Evolutionary conservation across 352 stramenopile genomes (phyloP).

Genomic region (Saprolegnia parasitica): DNA sequence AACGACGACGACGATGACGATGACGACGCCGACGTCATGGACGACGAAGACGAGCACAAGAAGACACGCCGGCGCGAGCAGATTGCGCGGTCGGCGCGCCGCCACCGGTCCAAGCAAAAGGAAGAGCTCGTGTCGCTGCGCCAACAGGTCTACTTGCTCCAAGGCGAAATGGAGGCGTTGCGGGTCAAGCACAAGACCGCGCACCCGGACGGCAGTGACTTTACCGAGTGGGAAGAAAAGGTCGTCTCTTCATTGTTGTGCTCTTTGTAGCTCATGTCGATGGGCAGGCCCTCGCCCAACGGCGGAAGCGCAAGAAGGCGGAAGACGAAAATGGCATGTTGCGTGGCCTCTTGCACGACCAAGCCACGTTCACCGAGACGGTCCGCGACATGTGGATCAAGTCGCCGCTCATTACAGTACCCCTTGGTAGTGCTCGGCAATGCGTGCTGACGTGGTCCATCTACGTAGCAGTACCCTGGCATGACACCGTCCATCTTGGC

Average conservation of each 20-base stretch:
- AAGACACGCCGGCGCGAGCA: conserved; percentile 24
- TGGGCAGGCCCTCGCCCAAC: conserved; percentile 13
- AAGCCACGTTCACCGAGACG: conserved; percentile 25
- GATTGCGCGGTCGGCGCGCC: conserved; percentile 24
- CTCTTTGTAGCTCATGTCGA: too few species aligned
- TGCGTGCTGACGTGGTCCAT: too few species aligned
- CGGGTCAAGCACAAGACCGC: conserved; percentile 26
- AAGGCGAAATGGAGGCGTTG: conserved; percentile 61
- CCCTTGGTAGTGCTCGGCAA: too few species aligned
- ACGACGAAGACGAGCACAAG: conserved; percentile 25
- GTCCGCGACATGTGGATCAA: conserved; percentile 38
- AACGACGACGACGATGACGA: background rate
- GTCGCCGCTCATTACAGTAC: conserved; percentile 29
- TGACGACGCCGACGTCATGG: background rate
- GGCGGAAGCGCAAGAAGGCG: conserved; percentile 27
- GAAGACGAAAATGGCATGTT: conserved; percentile 27
- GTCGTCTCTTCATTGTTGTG: too few species aligned
- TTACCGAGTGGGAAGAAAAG: conserved; percentile 30
- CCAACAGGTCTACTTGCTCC: conserved; percentile 64
- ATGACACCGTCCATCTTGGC: background rate
- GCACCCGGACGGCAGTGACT: conserved; percentile 27
- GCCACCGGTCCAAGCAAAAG: conserved; percentile 31
- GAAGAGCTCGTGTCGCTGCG: conserved; percentile 64
- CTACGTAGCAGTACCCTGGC: background rate
- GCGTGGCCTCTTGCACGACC: conserved; percentile 11